Conservation (phyloP, 495 filamentous ascomycete genomes). For the Parathielavia hyrcaniae region DNA sequence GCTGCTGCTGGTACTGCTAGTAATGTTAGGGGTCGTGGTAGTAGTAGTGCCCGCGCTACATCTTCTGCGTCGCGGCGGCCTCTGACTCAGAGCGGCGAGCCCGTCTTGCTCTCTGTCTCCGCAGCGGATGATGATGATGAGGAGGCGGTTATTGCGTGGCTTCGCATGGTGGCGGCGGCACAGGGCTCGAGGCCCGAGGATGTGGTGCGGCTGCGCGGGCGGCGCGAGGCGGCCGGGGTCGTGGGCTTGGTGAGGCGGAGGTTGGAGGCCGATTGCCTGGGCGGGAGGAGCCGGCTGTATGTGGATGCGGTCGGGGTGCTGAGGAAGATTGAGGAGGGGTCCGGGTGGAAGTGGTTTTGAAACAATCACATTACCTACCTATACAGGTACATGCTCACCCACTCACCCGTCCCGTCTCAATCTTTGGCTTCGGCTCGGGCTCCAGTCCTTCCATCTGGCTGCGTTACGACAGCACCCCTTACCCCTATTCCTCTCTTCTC, state of each 20-base stretch:
- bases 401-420: not conserved
- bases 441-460: not conserved
- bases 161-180: slow-evolving; percentile 64
- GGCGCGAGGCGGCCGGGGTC: slow-evolving; percentile 35
- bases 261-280: slow-evolving; percentile 39
- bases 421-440: not conserved
- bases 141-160: slow-evolving; percentile 43
- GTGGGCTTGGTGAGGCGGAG: slow-evolving; percentile 35
- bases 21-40: too few species aligned
- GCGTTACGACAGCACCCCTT: not conserved
- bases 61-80: not conserved
- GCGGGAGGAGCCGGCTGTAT: slow-evolving; percentile 36
- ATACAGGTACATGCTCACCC: not conserved
- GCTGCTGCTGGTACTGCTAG: not conserved
- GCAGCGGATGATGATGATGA: slow-evolving; percentile 36
- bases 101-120: too few species aligned
- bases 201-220: slow-evolving; percentile 26
- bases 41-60: too few species aligned
- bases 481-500: not conserved
- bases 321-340: slow-evolving; percentile 40
- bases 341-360: slow-evolving; percentile 37
- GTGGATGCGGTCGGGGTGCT: slow-evolving; percentile 43
- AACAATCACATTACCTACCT: too few species aligned
- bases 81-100: not conserved
- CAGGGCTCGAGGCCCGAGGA: slow-evolving; percentile 39